Evolutionary conservation across 2,329 filamentous ascomycete genomes (phyloP).

Genomic region (Aspergillus pseudonomiae): DNA sequence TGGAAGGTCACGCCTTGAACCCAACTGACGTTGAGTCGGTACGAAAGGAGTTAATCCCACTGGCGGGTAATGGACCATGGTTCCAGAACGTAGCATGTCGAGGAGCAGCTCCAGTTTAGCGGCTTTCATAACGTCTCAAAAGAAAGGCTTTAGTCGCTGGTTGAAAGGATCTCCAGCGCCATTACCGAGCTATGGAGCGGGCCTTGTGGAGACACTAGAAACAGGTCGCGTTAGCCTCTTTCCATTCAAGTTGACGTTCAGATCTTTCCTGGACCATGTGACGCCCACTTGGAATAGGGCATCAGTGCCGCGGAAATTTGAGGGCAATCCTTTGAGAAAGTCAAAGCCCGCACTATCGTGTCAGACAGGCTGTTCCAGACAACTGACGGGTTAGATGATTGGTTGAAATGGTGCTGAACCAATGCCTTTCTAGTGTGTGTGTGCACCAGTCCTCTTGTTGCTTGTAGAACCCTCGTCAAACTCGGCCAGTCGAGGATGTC

Average conservation of each 20-base stretch:
- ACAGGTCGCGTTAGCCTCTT: constrained; percentile 5
- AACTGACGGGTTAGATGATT: neutral
- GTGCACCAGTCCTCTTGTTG: neutral
- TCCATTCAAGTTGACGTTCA: neutral
- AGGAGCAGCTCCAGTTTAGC: neutral
- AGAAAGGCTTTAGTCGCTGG: neutral
- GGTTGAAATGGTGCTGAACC: neutral
- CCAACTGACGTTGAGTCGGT: constrained; percentile 9
- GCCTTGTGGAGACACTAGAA: constrained; percentile 9
- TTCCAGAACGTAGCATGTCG: constrained; percentile 4
- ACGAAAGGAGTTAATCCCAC: constrained; percentile 18
- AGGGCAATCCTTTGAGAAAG: neutral
- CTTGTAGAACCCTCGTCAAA: neutral
- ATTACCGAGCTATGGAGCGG: constrained; percentile 1
- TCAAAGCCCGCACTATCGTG: neutral
- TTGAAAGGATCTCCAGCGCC: constrained; percentile 3
- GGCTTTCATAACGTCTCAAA: neutral
- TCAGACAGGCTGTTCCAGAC: neutral
- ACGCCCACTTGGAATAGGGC: constrained; percentile 2
- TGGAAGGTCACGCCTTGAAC: constrained; percentile 3
- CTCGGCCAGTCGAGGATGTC: neutral
- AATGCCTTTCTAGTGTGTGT: neutral
- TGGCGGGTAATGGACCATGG: constrained; percentile 11
- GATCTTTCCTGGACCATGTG: constrained; percentile 8
- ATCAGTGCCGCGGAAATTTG: neutral